Evolutionary conservation across 371 early-diverging fungal species (phyloP).

Genomic region (Rhizopus microsporus): DNA sequence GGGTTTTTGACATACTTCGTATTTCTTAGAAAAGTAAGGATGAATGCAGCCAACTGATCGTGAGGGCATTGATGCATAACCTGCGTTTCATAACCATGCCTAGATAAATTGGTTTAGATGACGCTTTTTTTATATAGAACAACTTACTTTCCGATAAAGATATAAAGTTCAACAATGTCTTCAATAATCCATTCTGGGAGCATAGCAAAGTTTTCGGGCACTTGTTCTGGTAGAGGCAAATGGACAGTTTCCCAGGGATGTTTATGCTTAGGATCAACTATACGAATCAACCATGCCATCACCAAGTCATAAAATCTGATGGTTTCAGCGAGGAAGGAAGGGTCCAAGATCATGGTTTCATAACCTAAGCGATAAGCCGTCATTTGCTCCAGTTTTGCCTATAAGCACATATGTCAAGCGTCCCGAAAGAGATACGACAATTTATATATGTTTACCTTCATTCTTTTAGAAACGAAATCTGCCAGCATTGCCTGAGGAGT

Average conservation of each 20-base stretch:
- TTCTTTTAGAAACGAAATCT: conserved; percentile 56
- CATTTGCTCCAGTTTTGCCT: conserved; percentile 57
- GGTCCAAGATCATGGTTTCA: conserved; percentile 79
- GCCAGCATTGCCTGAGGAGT: conserved; percentile 50
- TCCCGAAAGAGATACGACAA: background rate
- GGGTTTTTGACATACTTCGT: conserved; percentile 89
- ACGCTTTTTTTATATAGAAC: background rate
- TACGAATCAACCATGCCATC: conserved; percentile 78
- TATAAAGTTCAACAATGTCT: conserved; percentile 78
- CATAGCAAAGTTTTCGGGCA: conserved; percentile 68
- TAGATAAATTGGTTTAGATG: conserved; percentile 11
- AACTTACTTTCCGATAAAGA: conserved; percentile 62
- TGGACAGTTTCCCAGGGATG: conserved; percentile 59
- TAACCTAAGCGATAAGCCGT: conserved; percentile 67
- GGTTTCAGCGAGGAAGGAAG: conserved; percentile 56
- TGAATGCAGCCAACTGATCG: conserved; percentile 78
- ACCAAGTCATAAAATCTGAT: conserved; percentile 81
- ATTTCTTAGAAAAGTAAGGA: conserved; percentile 77
- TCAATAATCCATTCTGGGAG: conserved; percentile 94
- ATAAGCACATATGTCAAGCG: background rate
- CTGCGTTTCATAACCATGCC: conserved; percentile 60
- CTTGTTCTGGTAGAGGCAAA: conserved; percentile 54
- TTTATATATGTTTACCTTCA: conserved; percentile 35
- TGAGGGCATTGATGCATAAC: conserved; percentile 59
- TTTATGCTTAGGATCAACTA: conserved; percentile 54